phyloP scores from a whole-genome alignment of 768 basidiomycete species.

The Suillus brevipes region DNA sequence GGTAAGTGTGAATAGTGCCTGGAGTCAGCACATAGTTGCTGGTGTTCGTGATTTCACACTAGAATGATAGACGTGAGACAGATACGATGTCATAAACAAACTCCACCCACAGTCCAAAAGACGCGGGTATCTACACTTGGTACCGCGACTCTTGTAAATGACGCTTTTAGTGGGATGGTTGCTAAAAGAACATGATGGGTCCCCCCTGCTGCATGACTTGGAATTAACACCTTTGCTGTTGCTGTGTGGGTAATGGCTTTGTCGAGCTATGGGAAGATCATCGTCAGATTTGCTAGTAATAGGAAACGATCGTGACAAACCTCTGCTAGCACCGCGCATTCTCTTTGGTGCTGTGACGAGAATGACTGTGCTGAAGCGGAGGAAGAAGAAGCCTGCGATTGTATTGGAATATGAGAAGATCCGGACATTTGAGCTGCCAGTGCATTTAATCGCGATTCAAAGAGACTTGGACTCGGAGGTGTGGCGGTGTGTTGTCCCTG shows the following conservation, averaged over 20 bases:
- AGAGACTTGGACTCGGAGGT: not conserved
- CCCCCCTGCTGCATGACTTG: constrained; percentile 8
- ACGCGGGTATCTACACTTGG: constrained; percentile 19
- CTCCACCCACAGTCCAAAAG: constrained; percentile 21
- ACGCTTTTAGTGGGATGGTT: constrained; percentile 20
- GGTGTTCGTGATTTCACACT: constrained; percentile 30
- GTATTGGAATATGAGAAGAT: not conserved
- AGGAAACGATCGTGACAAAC: not conserved
- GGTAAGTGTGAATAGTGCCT: constrained; percentile 28
- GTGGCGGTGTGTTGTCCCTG: not conserved
- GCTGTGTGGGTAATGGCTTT: constrained; percentile 19
- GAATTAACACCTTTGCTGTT: constrained; percentile 15
- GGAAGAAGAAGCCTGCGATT: not conserved
- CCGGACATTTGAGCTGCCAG: not conserved
- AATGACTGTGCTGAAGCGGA: not conserved
- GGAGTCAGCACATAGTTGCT: constrained; percentile 26
- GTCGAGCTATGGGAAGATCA: not conserved
- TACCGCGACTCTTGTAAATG: constrained; percentile 25
- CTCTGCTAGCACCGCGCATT: not conserved
- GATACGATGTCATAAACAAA: not conserved
- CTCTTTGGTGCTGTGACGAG: not conserved
- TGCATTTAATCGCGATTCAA: not conserved
- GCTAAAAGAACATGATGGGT: constrained; percentile 23
- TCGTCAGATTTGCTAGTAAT: not conserved
- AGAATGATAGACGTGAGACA: too few species aligned